A percentile compares a stretch with the other conserved stretches of the same genome.
Conservation (phyloP, 2,329 filamentous ascomycete species). For the Hypocrella siamensis region DNA sequence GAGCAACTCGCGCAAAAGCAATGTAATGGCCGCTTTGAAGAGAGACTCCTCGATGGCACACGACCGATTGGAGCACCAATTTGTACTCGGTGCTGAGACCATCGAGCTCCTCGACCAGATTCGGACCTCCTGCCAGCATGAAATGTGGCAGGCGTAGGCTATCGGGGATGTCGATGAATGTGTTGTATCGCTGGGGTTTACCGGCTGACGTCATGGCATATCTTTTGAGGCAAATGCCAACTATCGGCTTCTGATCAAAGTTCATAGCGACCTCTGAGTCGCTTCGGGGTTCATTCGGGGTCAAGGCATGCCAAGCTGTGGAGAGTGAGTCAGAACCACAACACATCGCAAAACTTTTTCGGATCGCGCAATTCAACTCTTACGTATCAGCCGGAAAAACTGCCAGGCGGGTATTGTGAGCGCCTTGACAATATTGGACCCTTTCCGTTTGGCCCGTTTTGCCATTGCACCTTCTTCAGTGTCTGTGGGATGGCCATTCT, state of each 20-base stretch:
- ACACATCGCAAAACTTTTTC: neutral
- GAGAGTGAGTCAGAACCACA: neutral
- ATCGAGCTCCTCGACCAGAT: conserved; percentile 37
- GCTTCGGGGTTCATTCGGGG: conserved; percentile 34
- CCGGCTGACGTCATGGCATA: conserved; percentile 60
- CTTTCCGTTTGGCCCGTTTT: conserved; percentile 27
- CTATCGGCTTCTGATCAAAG: conserved; percentile 70
- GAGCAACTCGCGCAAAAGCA: conserved; percentile 64
- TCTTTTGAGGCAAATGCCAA: conserved; percentile 85
- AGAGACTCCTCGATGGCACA: conserved; percentile 80
- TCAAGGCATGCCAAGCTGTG: conserved; percentile 70
- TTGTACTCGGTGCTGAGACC: conserved; percentile 83
- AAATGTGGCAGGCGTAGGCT: conserved; percentile 76
- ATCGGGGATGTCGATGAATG: conserved; percentile 78
- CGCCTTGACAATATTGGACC: conserved; percentile 49
- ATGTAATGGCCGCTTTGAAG: conserved; percentile 87
- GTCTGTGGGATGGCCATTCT: conserved; percentile 27
- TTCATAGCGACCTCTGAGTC: conserved; percentile 79
- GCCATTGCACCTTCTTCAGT: conserved; percentile 24
- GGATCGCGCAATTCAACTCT: conserved; percentile 14
- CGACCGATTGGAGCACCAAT: conserved; percentile 74
- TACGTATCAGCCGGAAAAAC: conserved; percentile 85
- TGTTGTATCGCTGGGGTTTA: conserved; percentile 55
- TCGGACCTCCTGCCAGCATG: conserved; percentile 59
- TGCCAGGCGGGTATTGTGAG: conserved; percentile 96